phyloP scores from a whole-genome alignment of 116 monocot genomes.

The Papilionanthe hybrid region DNA sequence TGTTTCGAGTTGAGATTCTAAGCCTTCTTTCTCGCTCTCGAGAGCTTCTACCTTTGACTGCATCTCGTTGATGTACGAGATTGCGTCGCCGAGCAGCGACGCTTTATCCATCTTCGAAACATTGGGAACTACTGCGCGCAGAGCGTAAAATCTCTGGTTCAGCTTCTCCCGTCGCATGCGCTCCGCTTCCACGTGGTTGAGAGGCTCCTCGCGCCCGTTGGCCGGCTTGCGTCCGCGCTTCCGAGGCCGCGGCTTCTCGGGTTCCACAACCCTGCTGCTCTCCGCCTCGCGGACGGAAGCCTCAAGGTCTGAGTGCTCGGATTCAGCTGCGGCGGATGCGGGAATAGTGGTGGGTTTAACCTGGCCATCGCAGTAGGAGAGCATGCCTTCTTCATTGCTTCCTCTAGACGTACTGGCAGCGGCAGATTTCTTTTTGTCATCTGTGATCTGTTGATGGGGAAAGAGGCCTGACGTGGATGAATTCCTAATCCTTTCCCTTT shows the following conservation, averaged over 20 bases:
- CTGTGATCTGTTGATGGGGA: constrained; percentile 16
- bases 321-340: constrained; percentile 8
- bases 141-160: constrained; percentile 88
- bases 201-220: constrained; percentile 84
- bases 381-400: constrained; percentile 41
- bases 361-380: constrained; percentile 28
- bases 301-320: constrained; percentile 56
- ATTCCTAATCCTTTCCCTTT: constrained; percentile 19
- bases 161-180: constrained; percentile 86
- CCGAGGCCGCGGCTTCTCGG: constrained; percentile 42
- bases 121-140: constrained; percentile 87
- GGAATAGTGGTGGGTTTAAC: background rate
- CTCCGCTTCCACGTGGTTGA: constrained; percentile 92
- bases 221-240: constrained; percentile 90
- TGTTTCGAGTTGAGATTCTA: constrained; percentile 16
- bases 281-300: constrained; percentile 51
- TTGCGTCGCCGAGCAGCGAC: constrained; percentile 80
- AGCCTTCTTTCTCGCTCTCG: constrained; percentile 49
- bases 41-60: constrained; percentile 27
- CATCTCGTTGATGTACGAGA: constrained; percentile 83
- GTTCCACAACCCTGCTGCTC: constrained; percentile 31
- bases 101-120: constrained; percentile 98
- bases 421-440: constrained; percentile 3
- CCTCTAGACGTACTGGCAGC: constrained; percentile 12
- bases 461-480: constrained; percentile 18